These are phyloP conservation scores for Begonia masoniana DNA, from an alignment of 306 rosid genomes.

Conservation along the genomic window DNA sequence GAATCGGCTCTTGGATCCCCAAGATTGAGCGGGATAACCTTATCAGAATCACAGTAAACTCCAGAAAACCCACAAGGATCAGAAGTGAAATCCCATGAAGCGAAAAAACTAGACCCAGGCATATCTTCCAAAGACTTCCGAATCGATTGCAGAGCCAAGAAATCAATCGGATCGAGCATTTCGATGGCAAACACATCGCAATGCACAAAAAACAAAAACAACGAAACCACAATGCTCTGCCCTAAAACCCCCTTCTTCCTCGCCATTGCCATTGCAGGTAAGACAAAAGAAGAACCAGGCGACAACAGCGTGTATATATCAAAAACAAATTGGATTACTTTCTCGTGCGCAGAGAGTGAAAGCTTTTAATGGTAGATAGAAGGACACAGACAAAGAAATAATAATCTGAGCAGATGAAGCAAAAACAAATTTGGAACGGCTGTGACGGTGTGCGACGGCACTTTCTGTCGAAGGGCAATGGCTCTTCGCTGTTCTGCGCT, in stretches of 20 bases:
- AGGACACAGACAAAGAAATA: conserved; percentile 6
- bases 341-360: conserved; percentile 44
- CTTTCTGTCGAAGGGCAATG: too few relatives aligned
- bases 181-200: conserved; percentile 16
- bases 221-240: conserved; percentile 7
- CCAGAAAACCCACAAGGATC: conserved; percentile 92
- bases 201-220: conserved; percentile 26
- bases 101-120: conserved; percentile 72
- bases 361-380: conserved; percentile 34
- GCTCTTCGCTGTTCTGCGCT: too few relatives aligned
- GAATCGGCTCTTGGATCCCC: conserved; percentile 88
- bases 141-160: conserved; percentile 78
- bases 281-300: neutral
- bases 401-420: conserved; percentile 2
- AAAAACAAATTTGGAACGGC: too few relatives aligned
- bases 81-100: conserved; percentile 93
- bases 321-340: conserved; percentile 1
- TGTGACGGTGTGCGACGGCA: too few relatives aligned
- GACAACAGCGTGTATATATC: conserved; percentile 4
- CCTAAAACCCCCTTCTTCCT: conserved; percentile 7
- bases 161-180: conserved; percentile 82
- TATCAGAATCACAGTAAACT: conserved; percentile 69
- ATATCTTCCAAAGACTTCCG: conserved; percentile 55
- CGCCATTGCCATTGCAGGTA: conserved; percentile 55
- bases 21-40: conserved; percentile 77